Evolutionary conservation across 176 grass and related monocot species (phyloP), one percentile per base, ranked within the genome.

Genomic region (Microstegium vimineum): DNA sequence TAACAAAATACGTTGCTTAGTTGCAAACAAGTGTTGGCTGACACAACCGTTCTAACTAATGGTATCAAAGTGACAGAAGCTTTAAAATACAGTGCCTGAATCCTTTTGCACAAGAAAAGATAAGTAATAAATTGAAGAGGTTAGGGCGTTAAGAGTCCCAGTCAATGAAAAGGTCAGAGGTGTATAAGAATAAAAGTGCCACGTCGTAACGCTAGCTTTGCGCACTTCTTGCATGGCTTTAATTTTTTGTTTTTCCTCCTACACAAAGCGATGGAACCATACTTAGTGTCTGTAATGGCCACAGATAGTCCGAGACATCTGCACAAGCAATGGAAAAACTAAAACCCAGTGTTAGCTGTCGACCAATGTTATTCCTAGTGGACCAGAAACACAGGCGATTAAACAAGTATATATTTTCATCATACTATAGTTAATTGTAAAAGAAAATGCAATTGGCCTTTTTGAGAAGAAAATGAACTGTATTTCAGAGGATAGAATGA

Each of bases 41-140:
- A 13, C 2, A 5, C 43, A 45, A 45, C 13, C 43, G 2, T 40
- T 40, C 37, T 10, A 45, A 4, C 43, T 45, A 40, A 9, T 40
- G 13, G 43, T 45, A 15, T 45, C 43, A 45, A 45, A 57, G 27
- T 63, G 68, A 25, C 43, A 33, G 12, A 42, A 82, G 43, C 86
- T 83, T 83, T 83, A 87, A 57, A 77, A 83, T 78, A 13, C 41
- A 65, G 77, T 72, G 34, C 65, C 41, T 15, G 33, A 78, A 83
- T 83, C 73, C 26, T 37, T 78, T 54, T 82, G 41, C 35, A 20
- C n/a, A 40, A 77, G 54, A 33, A 75, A 71, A 54, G 4, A 5
- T 69, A 49, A 18, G 9, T n/a, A 15, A 35, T 3, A 78, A 71
- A 83, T 62, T 71, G 42, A 62, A 78, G 20, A 87, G 73, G 52